Conservation (phyloP, 2,329 filamentous ascomycete genomes). For the Cercospora citrullina region DNA sequence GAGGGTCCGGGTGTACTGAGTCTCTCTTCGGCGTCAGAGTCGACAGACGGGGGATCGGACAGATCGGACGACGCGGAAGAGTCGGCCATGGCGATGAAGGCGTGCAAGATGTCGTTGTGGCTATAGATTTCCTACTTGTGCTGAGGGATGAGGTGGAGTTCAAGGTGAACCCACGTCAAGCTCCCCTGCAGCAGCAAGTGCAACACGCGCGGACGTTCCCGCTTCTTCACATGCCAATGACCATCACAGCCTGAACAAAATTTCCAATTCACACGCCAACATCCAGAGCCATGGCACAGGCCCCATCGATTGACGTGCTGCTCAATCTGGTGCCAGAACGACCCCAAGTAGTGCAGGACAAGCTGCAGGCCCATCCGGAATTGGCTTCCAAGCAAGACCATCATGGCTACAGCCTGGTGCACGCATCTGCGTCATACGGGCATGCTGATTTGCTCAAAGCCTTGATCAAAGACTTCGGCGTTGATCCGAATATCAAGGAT, state of each 20-base stretch:
- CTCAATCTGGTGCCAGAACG: conserved; percentile 73
- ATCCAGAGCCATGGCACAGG: conserved; percentile 31
- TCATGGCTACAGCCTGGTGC: conserved; percentile 90
- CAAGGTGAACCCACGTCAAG: background rate
- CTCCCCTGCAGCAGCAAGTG: conserved; percentile 2
- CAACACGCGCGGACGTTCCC: conserved; percentile 2
- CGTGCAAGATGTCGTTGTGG: background rate
- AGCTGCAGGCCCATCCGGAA: conserved; percentile 72
- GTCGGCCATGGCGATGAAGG: conserved; percentile 42
- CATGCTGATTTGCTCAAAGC: conserved; percentile 76
- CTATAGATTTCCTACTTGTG: background rate
- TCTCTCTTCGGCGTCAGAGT: conserved; percentile 58
- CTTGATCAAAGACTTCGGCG: conserved; percentile 73
- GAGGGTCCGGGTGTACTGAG: conserved; percentile 54
- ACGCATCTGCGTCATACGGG: conserved; percentile 90
- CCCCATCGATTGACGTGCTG: conserved; percentile 47
- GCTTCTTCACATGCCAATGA: background rate
- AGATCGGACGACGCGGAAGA: conserved; percentile 62
- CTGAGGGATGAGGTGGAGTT: background rate
- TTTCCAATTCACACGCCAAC: background rate
- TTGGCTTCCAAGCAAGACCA: conserved; percentile 80
- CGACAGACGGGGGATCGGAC: conserved; percentile 64
- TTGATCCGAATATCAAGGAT: conserved; percentile 78
- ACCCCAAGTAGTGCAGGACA: conserved; percentile 68
- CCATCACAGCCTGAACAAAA: background rate